phyloP scores from a whole-genome alignment of 106 monocot genomes.

The Dactylorhiza incarnata region DNA sequence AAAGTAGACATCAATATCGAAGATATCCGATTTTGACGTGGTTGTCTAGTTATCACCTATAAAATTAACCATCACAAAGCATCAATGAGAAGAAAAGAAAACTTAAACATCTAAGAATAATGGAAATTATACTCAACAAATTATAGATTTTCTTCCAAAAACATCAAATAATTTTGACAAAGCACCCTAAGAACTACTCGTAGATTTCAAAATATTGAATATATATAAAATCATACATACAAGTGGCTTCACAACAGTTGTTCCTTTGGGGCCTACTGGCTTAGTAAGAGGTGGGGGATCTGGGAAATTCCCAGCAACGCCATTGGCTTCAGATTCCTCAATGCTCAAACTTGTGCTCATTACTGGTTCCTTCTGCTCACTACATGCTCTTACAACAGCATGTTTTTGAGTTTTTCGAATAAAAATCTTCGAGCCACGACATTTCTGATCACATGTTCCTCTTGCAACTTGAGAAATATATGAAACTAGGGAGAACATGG shows the following conservation, averaged over 20 bases:
- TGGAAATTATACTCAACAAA: background rate
- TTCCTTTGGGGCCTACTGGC: conserved; percentile 60
- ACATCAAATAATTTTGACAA: background rate
- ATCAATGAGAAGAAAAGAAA: conserved; percentile 3
- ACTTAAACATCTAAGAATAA: background rate
- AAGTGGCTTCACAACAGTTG: conserved; percentile 54
- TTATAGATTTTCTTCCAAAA: background rate
- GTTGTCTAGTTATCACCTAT: conserved; percentile 60
- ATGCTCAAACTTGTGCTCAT: conserved; percentile 43
- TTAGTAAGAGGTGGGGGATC: conserved; percentile 43
- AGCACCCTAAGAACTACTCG: background rate
- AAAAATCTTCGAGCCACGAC: conserved; percentile 28
- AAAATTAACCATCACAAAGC: background rate
- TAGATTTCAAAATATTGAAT: background rate
- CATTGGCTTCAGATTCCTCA: conserved; percentile 93
- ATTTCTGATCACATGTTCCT: conserved; percentile 24
- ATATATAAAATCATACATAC: conserved; percentile 31
- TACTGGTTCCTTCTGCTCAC: conserved; percentile 20
- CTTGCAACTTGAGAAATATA: conserved; percentile 24
- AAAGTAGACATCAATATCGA: conserved; percentile 63
- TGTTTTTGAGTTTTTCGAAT: conserved; percentile 11
- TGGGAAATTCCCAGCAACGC: conserved; percentile 83
- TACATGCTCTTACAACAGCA: conserved; percentile 18
- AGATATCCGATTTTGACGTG: conserved; percentile 82
- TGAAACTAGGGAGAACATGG: conserved; percentile 33